phyloP scores from a whole-genome alignment of 495 filamentous ascomycete genomes.

The Podospora pseudopauciseta region DNA sequence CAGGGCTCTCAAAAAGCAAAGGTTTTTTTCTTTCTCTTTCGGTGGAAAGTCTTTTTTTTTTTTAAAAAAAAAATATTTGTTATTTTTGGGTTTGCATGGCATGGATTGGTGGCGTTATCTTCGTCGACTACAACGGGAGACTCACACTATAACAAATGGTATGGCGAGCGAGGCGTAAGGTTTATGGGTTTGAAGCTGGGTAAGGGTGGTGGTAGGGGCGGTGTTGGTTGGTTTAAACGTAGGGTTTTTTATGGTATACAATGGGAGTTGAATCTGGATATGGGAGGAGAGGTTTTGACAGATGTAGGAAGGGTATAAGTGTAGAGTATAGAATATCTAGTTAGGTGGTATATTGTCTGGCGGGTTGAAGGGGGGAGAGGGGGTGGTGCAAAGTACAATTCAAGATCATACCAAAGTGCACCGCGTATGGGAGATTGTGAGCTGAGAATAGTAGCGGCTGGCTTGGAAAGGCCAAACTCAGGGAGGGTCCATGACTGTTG shows the following conservation, averaged over 20 bases:
- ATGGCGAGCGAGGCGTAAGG: background rate
- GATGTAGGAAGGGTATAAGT: background rate
- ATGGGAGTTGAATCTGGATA: background rate
- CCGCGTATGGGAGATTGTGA: too few species aligned
- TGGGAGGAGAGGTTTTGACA: background rate
- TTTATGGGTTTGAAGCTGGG: background rate
- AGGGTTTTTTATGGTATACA: background rate
- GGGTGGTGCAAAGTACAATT: background rate
- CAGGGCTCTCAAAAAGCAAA: background rate
- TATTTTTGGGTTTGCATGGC: constrained; percentile 6
- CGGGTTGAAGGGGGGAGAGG: background rate
- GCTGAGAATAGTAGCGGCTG: background rate
- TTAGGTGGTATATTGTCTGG: background rate
- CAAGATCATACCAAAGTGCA: background rate
- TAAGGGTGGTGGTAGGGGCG: background rate
- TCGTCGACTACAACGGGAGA: background rate
- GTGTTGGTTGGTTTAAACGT: background rate
- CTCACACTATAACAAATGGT: background rate
- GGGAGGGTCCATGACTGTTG: too few species aligned
- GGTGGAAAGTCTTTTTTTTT: background rate
- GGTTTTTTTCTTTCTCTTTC: background rate
- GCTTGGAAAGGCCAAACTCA: background rate
- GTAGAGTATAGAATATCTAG: background rate
- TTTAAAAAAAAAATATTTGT: too few species aligned
- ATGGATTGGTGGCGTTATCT: constrained; percentile 3